Base-by-base conservation (phyloP, 768 basidiomycete species). In the Clavulina sp. region DNA sequence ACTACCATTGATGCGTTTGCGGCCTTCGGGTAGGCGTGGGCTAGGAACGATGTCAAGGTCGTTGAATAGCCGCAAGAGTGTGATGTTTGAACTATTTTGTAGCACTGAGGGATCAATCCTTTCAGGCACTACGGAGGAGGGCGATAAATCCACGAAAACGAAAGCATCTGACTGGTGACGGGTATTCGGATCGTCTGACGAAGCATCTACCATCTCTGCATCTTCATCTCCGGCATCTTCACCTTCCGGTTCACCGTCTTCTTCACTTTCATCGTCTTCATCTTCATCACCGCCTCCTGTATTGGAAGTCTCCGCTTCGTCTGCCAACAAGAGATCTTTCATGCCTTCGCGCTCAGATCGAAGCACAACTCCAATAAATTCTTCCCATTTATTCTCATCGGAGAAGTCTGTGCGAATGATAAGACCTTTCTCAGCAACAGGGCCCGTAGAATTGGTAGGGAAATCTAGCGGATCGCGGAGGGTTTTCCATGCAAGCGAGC, bases 371-470 rank as follows among this genome's bases (percentile, higher is more conserved):
- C 60, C 56, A 52, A 62, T 64, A 62, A 85, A 83, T 0, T 62
- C 55, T 9, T 65, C 59, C 84, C 84, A 86, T 1, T 82, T 75
- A 4, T 67, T 65, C 31, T 84, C 80, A 60, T 81, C 64, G 5
- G 76, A 70, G 61, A 72, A 85, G 58, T 86, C 81, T 6, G 83
- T 80, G 34, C 84, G 77, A n/a, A 86, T 60, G 43, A 86, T 60
- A 53, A 85, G 58, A 38, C 34, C 34, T 38, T 19, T 38, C 34
- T 38, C 19, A 38, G 34, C 34, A 38, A 38, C 34, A 38, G 9
- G 9, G 19, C 34, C 19, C 9, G 34, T 19, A 19, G 34, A 38
- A 9, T 9, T 38, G 34, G 9, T 9, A 19, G 9, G 26, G 26
- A 26, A 26, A 26, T 26, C 43, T 46, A 13, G 26, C 9, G 43